Conservation (phyloP, 208 protist species). For the Acanthamoeba royreba region DNA sequence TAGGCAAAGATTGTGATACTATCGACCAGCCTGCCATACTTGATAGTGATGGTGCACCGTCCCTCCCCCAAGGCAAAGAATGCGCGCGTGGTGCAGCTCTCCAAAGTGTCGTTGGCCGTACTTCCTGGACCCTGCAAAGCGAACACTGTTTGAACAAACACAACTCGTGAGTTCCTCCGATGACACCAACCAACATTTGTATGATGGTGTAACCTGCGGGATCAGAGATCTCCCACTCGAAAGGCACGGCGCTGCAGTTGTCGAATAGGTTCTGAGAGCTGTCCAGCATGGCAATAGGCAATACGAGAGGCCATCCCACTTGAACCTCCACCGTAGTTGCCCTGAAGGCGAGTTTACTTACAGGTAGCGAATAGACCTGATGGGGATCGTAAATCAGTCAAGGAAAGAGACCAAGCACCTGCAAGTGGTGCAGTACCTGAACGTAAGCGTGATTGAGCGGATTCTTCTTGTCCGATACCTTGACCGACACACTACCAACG, state of each 20-base stretch:
- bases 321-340: slow-evolving; percentile 36
- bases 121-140: not conserved
- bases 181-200: not conserved
- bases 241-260: slow-evolving; percentile 42
- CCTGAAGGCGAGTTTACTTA: not conserved
- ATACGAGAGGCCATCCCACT: slow-evolving; percentile 9
- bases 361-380: not conserved
- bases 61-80: slow-evolving; percentile 33
- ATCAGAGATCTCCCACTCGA: slow-evolving; percentile 41
- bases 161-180: not conserved
- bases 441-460: slow-evolving; percentile 3
- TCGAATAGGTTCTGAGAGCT: not conserved
- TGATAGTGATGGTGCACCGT: slow-evolving; percentile 12
- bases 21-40: slow-evolving; percentile 4
- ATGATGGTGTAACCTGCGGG: not conserved
- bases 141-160: not conserved
- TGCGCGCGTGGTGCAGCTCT: not conserved
- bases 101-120: not conserved
- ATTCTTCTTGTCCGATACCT: slow-evolving; percentile 23
- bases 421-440: not conserved
- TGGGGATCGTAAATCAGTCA: not conserved
- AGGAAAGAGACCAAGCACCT: not conserved
- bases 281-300: slow-evolving; percentile 22
- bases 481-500: not conserved
- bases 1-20: slow-evolving; percentile 31